These are phyloP conservation scores for Kondoa malvinella DNA, from an alignment of 768 basidiomycete genomes.

Conservation along the genomic window DNA sequence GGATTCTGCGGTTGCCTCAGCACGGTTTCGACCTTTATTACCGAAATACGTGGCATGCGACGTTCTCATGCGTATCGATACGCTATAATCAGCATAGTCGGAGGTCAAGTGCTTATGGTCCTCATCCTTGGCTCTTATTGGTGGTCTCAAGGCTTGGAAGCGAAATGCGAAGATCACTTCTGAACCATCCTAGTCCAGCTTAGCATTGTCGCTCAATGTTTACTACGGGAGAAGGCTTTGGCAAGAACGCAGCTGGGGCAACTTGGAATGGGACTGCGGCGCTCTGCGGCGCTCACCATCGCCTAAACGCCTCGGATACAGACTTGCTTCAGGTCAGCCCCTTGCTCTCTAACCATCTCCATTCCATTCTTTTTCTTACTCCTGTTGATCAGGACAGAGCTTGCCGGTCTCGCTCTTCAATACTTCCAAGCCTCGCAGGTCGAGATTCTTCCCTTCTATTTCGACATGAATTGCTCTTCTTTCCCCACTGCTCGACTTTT, in stretches of 20 bases:
- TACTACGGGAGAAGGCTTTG: no score
- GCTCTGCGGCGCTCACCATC: no score
- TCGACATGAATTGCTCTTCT: neutral
- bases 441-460: neutral
- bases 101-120: conserved; percentile 13
- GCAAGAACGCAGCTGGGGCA: no score
- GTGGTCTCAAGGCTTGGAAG: neutral
- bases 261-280: no score
- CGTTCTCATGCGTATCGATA: conserved; percentile 13
- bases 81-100: conserved; percentile 11
- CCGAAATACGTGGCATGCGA: conserved; percentile 50
- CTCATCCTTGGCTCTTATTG: conserved; percentile 11
- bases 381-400: neutral
- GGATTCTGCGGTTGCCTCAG: conserved; percentile 78
- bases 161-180: neutral
- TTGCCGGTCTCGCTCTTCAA: no score
- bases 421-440: neutral
- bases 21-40: conserved; percentile 82
- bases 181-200: no score
- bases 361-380: no score
- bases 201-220: no score
- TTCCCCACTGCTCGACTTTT: neutral
- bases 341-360: neutral
- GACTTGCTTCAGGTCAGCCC: neutral
- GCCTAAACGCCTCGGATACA: no score